Evolutionary conservation across 2,329 filamentous ascomycete genomes (phyloP).

Genomic region (Ophiostoma perfectum): DNA sequence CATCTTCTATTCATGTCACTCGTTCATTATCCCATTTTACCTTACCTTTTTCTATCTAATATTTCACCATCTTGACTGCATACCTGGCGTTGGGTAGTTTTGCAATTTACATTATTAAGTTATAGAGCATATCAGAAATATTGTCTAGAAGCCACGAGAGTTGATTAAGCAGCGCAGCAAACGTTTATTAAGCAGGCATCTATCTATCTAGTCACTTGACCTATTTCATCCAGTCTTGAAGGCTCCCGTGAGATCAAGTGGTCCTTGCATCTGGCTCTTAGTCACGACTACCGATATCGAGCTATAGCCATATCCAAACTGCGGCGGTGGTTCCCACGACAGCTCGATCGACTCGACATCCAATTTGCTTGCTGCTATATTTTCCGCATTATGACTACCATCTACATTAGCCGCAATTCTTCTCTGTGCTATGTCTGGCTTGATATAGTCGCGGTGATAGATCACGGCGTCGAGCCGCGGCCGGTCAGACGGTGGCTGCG

Average conservation of each 20-base stretch:
- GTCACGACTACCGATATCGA: constrained; percentile 1
- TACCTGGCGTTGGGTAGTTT: constrained; percentile 2
- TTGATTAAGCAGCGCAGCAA: background rate
- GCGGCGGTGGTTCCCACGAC: constrained; percentile 2
- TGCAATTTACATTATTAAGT: background rate
- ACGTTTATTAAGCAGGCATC: background rate
- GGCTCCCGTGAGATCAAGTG: constrained; percentile 1
- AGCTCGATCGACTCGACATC: constrained; percentile 7
- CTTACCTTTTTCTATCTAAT: background rate
- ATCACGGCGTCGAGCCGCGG: constrained; percentile 5
- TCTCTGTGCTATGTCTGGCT: background rate
- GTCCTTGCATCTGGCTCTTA: constrained; percentile 4
- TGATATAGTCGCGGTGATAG: background rate
- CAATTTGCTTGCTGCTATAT: background rate
- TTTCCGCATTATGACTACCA: background rate
- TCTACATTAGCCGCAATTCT: background rate
- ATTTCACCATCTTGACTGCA: background rate
- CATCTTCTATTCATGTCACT: background rate
- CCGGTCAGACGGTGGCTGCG: background rate
- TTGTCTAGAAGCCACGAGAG: background rate
- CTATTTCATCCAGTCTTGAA: background rate
- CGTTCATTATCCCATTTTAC: background rate
- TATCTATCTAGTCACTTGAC: background rate
- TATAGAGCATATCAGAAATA: background rate
- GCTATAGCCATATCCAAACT: constrained; percentile 1